phyloP scores from a whole-genome alignment of 345 rosid species.

The Eucalyptus victrix region DNA sequence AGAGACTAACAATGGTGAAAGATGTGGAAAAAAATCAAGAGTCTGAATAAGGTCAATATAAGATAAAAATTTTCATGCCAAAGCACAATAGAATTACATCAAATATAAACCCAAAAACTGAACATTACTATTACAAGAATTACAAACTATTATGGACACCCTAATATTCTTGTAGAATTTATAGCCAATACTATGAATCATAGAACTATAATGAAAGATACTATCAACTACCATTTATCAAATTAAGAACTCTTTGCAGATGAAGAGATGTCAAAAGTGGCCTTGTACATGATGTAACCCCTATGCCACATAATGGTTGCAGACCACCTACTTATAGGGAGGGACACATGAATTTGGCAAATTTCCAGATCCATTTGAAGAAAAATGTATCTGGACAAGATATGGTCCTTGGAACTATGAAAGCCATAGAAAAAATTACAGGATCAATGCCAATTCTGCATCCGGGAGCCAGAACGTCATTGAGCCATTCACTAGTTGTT shows the following conservation, averaged over 20 bases:
- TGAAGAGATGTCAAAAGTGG: background rate
- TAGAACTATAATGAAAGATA: background rate
- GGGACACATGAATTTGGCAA: background rate
- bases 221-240: background rate
- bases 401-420: background rate
- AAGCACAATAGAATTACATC: background rate
- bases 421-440: constrained; percentile 42
- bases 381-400: background rate
- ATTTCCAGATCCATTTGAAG: background rate
- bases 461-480: constrained; percentile 73
- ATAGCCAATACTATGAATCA: background rate
- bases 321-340: background rate
- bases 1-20: background rate
- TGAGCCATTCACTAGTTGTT: constrained; percentile 79
- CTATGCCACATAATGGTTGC: background rate
- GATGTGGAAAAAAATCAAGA: background rate
- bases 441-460: constrained; percentile 94
- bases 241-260: background rate
- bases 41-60: background rate
- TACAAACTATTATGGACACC: background rate
- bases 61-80: background rate
- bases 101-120: background rate
- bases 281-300: background rate
- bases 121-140: background rate
- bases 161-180: background rate